Evolutionary conservation across 129 eudicot genomes (phyloP).

Genomic region (Chrysanthemum makinoi): DNA sequence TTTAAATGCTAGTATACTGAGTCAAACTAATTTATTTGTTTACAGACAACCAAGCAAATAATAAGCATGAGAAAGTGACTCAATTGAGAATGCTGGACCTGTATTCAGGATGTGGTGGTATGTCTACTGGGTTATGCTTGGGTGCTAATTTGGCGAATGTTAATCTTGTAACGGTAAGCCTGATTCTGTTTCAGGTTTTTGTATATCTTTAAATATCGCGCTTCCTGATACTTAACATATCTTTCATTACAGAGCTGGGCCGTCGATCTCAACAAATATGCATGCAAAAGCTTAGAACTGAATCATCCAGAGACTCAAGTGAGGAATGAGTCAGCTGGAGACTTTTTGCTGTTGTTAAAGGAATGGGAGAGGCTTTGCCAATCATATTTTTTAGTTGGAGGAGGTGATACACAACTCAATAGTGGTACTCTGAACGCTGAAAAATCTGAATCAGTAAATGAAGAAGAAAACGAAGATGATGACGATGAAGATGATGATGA

Average conservation of each 20-base stretch:
- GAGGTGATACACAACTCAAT: slow-evolving; percentile 18
- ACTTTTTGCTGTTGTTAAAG: slow-evolving; percentile 48
- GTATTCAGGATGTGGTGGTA: slow-evolving; percentile 94
- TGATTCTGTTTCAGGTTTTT: neutral
- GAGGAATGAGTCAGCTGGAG: slow-evolving; percentile 66
- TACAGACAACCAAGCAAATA: slow-evolving; percentile 35
- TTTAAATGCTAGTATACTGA: neutral
- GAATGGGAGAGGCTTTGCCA: slow-evolving; percentile 75
- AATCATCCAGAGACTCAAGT: slow-evolving; percentile 91
- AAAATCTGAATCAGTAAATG: slow-evolving; percentile 23
- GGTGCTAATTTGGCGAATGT: slow-evolving; percentile 58
- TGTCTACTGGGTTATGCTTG: slow-evolving; percentile 92
- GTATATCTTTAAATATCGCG: neutral
- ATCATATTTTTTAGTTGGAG: slow-evolving; percentile 20
- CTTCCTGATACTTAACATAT: neutral
- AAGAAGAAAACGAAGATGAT: slow-evolving; percentile 32
- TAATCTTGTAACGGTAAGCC: slow-evolving; percentile 61
- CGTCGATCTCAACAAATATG: slow-evolving; percentile 56
- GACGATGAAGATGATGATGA: slow-evolving; percentile 39
- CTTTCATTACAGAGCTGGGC: slow-evolving; percentile 65
- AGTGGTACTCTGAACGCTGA: neutral
- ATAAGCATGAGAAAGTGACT: neutral
- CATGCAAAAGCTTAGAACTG: slow-evolving; percentile 60
- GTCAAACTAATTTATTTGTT: neutral
- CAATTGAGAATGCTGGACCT: slow-evolving; percentile 59